Percentiles rank a stretch among this genome's conserved stretches.
These are phyloP conservation scores for Citrus glauca DNA, from an alignment of 345 rosid genomes.

Conservation along the genomic window DNA sequence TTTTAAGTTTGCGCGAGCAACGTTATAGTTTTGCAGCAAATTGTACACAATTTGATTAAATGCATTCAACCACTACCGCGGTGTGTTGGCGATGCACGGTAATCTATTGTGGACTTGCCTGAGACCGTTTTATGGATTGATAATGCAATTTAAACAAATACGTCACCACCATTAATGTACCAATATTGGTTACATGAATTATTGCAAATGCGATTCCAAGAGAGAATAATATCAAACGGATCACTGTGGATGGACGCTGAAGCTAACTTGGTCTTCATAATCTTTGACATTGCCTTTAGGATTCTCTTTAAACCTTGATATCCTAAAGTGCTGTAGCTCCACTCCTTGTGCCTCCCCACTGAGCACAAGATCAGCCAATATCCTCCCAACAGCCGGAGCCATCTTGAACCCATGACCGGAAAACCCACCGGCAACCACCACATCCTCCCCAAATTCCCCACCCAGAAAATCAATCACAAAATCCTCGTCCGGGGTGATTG, in stretches of 20 bases:
- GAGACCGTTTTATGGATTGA: not conserved
- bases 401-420: slow-evolving; percentile 96
- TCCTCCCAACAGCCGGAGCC: slow-evolving; percentile 71
- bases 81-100: not conserved
- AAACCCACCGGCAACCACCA: slow-evolving; percentile 71
- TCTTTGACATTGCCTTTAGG: slow-evolving; percentile 62
- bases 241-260: not conserved
- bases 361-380: slow-evolving; percentile 60
- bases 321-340: slow-evolving; percentile 51
- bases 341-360: slow-evolving; percentile 48
- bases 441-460: slow-evolving; percentile 73
- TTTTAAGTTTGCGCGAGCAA: not conserved
- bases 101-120: not conserved
- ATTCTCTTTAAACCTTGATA: slow-evolving; percentile 51
- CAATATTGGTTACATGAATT: not conserved
- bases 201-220: not conserved
- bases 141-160: not conserved
- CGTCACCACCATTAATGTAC: not conserved
- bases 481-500: slow-evolving; percentile 87
- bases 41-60: not conserved
- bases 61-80: too few relatives aligned
- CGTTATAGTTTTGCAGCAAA: not conserved
- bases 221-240: not conserved
- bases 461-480: slow-evolving; percentile 76
- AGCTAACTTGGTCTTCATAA: slow-evolving; percentile 45